Evolutionary conservation across 2,329 filamentous ascomycete genomes (phyloP).

Genomic region (Monilinia polystroma): DNA sequence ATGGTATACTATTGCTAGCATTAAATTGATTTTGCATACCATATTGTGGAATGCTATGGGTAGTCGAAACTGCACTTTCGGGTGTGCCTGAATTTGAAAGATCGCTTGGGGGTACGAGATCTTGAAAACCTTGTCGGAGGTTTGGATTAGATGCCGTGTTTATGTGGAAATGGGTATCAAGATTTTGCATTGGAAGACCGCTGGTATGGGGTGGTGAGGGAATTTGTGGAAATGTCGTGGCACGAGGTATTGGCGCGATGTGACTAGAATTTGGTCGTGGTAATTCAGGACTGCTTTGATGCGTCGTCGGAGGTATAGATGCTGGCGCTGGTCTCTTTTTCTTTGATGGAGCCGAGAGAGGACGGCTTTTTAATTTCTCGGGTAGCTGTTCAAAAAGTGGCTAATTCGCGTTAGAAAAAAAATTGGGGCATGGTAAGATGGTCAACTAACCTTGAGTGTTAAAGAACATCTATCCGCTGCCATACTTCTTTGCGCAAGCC

Average conservation of each 20-base stretch:
- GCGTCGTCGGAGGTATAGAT: constrained; percentile 41
- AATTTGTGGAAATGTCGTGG: constrained; percentile 36
- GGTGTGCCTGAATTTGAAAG: constrained; percentile 36
- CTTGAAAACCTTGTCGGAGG: constrained; percentile 35
- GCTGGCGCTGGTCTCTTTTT: constrained; percentile 59
- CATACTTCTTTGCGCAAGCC: constrained; percentile 78
- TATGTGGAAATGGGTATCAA: constrained; percentile 29
- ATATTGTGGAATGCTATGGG: constrained; percentile 28
- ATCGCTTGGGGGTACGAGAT: constrained; percentile 34
- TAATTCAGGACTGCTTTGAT: constrained; percentile 32
- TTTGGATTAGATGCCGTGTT: constrained; percentile 35
- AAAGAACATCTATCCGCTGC: constrained; percentile 83
- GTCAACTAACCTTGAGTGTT: constrained; percentile 66
- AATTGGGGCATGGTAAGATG: background rate
- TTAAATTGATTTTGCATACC: constrained; percentile 41
- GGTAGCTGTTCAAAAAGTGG: constrained; percentile 82
- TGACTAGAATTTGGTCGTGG: constrained; percentile 24
- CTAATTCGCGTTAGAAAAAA: constrained; percentile 47
- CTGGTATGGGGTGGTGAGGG: constrained; percentile 33
- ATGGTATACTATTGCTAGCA: constrained; percentile 50
- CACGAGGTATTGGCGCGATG: constrained; percentile 26
- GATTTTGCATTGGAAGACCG: constrained; percentile 27
- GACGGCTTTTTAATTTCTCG: constrained; percentile 60
- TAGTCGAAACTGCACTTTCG: constrained; percentile 31
- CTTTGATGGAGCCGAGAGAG: constrained; percentile 43